Percentiles rank a stretch among this genome's conserved stretches.
Evolutionary conservation across 2,329 filamentous ascomycete genomes (phyloP).

Genomic region (Xylariaceae sp.): DNA sequence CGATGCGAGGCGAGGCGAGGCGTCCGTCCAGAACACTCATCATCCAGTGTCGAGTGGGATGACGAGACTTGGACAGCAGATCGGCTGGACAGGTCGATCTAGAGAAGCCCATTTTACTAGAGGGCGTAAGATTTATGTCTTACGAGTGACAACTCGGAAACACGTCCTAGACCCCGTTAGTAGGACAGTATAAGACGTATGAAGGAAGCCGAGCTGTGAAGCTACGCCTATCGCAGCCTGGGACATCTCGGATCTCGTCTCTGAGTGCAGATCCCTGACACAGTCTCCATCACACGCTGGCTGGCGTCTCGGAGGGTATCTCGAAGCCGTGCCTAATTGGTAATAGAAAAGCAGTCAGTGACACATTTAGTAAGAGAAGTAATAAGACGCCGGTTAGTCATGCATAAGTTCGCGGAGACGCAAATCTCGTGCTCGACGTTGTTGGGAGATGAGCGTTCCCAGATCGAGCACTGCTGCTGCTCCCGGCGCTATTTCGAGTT

Average conservation of each 20-base stretch:
- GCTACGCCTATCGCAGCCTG: conserved; percentile 17
- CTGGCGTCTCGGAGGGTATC: background rate
- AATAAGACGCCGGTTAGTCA: background rate
- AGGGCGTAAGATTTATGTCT: too few species aligned
- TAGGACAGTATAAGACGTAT: conserved; percentile 17
- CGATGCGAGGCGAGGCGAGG: conserved; percentile 4
- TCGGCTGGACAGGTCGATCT: conserved; percentile 33
- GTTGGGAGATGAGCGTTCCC: conserved; percentile 12
- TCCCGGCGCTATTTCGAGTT: conserved; percentile 7
- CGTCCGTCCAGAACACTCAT: background rate
- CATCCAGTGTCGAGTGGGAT: conserved; percentile 21
- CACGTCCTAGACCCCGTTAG: conserved; percentile 23
- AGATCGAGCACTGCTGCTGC: conserved; percentile 13
- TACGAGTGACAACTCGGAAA: conserved; percentile 20
- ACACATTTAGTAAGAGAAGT: too few species aligned
- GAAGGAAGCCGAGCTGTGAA: conserved; percentile 13
- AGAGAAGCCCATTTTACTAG: conserved; percentile 22
- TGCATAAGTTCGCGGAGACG: conserved; percentile 1
- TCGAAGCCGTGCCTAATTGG: conserved; percentile 1
- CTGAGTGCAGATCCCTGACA: conserved; percentile 22
- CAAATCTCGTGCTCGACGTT: conserved; percentile 12
- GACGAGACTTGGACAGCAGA: conserved; percentile 30
- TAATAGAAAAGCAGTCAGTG: background rate
- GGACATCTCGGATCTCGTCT: conserved; percentile 23
- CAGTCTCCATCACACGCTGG: conserved; percentile 16